Conservation (phyloP, 2,329 filamentous ascomycete genomes). For the Hymenoscyphus scutula region DNA sequence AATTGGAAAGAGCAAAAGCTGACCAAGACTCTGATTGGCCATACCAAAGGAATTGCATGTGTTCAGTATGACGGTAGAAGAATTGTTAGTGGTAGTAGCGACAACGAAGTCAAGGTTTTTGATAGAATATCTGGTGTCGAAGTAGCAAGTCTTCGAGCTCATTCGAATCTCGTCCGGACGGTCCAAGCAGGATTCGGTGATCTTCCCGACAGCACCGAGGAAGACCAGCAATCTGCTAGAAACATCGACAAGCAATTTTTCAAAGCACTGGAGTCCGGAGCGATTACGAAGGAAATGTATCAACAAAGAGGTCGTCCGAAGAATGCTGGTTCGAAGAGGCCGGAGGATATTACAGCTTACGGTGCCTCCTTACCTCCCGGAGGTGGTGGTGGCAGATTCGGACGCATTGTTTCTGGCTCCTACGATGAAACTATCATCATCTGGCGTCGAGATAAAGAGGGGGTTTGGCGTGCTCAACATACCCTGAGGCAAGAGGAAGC, state of each 20-base stretch:
- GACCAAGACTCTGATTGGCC: constrained; percentile 75
- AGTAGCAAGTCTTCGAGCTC: constrained; percentile 81
- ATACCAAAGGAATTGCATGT: constrained; percentile 94
- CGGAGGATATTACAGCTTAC: constrained; percentile 73
- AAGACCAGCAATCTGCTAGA: constrained; percentile 70
- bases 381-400: constrained; percentile 83
- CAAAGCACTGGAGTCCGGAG: constrained; percentile 52
- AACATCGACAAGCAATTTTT: constrained; percentile 73
- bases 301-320: constrained; percentile 39
- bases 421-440: constrained; percentile 96
- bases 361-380: constrained; percentile 88
- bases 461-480: constrained; percentile 78
- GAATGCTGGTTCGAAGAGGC: constrained; percentile 67
- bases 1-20: constrained; percentile 78
- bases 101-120: constrained; percentile 94
- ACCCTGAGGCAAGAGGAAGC: constrained; percentile 73
- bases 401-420: constrained; percentile 93
- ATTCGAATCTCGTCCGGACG: constrained; percentile 83
- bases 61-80: constrained; percentile 93
- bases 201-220: constrained; percentile 72
- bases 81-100: constrained; percentile 93
- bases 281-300: constrained; percentile 35
- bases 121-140: constrained; percentile 83
- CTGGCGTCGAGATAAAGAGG: constrained; percentile 83
- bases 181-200: constrained; percentile 95